A percentile compares a stretch with the other conserved stretches of the same genome.
phyloP scores from a whole-genome alignment of 2,329 filamentous ascomycete genomes.

The Chlorencoelia australis region DNA sequence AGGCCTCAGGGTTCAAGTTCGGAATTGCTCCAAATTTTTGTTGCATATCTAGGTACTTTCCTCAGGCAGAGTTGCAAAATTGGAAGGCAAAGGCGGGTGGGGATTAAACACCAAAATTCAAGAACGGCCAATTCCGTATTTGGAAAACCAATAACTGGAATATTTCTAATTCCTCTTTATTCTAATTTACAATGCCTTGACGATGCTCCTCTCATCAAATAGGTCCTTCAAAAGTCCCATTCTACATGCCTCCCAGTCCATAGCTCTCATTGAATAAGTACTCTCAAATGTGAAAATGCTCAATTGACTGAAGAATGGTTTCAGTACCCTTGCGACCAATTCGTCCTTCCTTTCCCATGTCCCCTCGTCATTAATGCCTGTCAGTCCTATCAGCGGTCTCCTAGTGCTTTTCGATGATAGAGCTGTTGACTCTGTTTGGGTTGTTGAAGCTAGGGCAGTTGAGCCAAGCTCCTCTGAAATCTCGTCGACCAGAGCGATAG shows the following conservation, averaged over 20 bases:
- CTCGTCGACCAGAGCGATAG: conserved; percentile 73
- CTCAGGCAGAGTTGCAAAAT: conserved; percentile 6
- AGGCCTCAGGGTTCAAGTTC: conserved; percentile 1
- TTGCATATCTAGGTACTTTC: conserved; percentile 3
- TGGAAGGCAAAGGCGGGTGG: too few relatives aligned
- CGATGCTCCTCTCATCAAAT: conserved; percentile 67
- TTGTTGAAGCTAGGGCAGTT: conserved; percentile 14
- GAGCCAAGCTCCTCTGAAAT: conserved; percentile 62
- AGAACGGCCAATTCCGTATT: too few relatives aligned
- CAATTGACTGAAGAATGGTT: conserved; percentile 83
- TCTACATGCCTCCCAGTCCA: conserved; percentile 57
- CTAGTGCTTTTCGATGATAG: conserved; percentile 21
- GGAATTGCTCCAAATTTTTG: conserved; percentile 1
- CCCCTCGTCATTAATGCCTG: conserved; percentile 43
- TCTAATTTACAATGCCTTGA: conserved; percentile 39
- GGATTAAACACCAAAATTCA: too few relatives aligned
- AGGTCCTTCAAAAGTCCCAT: conserved; percentile 59
- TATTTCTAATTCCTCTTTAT: too few relatives aligned
- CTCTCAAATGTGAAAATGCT: conserved; percentile 92
- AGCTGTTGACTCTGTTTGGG: conserved; percentile 16
- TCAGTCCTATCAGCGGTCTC: conserved; percentile 31
- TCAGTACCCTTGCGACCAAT: conserved; percentile 65
- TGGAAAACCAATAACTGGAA: too few relatives aligned
- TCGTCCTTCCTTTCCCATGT: conserved; percentile 52
- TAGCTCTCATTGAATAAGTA: conserved; percentile 70